Evolutionary conservation across 345 rosid species (phyloP).

Genomic region (Excoecaria agallocha): DNA sequence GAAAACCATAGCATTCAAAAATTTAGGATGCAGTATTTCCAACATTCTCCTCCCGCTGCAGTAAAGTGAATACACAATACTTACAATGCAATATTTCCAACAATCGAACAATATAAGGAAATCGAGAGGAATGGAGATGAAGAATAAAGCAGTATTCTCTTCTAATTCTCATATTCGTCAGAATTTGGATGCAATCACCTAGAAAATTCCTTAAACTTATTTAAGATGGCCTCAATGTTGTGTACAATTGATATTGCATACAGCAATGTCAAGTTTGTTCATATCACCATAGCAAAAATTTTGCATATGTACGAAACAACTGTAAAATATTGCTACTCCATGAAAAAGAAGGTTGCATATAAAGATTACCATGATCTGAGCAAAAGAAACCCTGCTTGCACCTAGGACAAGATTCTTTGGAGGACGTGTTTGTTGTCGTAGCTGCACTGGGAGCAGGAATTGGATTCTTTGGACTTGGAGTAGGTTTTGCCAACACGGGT

Average conservation of each 20-base stretch:
- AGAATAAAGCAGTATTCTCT: not conserved
- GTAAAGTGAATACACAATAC: not conserved
- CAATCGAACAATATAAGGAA: not conserved
- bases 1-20: not conserved
- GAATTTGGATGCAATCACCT: not conserved
- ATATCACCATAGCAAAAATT: not conserved
- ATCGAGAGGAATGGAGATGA: not conserved
- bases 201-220: not conserved
- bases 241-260: not conserved
- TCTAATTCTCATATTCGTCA: not conserved
- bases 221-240: not conserved
- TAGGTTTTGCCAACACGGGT: conserved; percentile 56
- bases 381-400: conserved; percentile 97
- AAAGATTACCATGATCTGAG: conserved; percentile 74
- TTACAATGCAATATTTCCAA: not conserved
- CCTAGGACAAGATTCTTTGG: conserved; percentile 71
- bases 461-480: conserved; percentile 35
- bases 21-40: not conserved
- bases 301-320: not conserved
- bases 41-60: not conserved
- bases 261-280: not conserved
- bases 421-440: conserved; percentile 32
- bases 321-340: not conserved
- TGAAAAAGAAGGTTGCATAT: not conserved
- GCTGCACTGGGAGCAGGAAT: conserved; percentile 34